phyloP scores from a whole-genome alignment of 2,329 filamentous ascomycete genomes.

The Phoma sp. region DNA sequence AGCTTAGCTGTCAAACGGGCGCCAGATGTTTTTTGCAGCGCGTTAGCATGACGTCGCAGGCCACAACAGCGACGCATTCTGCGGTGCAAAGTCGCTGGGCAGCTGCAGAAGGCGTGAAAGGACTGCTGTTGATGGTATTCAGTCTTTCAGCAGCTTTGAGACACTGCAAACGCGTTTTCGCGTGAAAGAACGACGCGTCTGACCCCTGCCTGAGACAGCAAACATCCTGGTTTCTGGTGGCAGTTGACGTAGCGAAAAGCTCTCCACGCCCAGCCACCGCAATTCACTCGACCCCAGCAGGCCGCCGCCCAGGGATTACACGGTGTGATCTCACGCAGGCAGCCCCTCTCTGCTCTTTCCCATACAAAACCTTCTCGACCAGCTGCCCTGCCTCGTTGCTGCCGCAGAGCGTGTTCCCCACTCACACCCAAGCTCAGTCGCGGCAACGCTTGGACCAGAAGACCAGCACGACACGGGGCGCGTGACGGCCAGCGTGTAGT shows the following conservation, averaged over 20 bases:
- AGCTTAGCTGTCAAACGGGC: conserved; percentile 8
- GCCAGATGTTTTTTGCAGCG: not conserved
- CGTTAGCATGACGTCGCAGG: conserved; percentile 7
- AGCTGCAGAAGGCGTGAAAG: not conserved
- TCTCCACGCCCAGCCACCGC: conserved; percentile 17
- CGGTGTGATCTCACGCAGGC: conserved; percentile 1
- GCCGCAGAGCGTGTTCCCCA: conserved; percentile 8
- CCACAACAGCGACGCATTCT: not conserved
- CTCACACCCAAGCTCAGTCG: not conserved
- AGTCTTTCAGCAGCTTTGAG: not conserved
- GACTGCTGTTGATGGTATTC: too few species aligned
- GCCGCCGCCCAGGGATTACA: conserved; percentile 5
- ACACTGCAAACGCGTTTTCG: not conserved
- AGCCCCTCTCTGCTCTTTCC: conserved; percentile 7
- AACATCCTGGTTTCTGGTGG: conserved; percentile 16
- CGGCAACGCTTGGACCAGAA: conserved; percentile 11
- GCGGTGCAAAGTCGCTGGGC: not conserved
- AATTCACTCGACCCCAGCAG: conserved; percentile 14
- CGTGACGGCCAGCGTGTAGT: conserved; percentile 11
- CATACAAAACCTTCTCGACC: conserved; percentile 11
- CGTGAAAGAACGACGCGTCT: conserved; percentile 15
- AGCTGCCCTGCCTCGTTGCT: conserved; percentile 10
- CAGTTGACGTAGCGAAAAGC: conserved; percentile 18
- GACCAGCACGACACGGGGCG: conserved; percentile 10
- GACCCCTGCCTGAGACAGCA: conserved; percentile 13